Conservation (phyloP, 345 rosid species). For the Hypericum perforatum region DNA sequence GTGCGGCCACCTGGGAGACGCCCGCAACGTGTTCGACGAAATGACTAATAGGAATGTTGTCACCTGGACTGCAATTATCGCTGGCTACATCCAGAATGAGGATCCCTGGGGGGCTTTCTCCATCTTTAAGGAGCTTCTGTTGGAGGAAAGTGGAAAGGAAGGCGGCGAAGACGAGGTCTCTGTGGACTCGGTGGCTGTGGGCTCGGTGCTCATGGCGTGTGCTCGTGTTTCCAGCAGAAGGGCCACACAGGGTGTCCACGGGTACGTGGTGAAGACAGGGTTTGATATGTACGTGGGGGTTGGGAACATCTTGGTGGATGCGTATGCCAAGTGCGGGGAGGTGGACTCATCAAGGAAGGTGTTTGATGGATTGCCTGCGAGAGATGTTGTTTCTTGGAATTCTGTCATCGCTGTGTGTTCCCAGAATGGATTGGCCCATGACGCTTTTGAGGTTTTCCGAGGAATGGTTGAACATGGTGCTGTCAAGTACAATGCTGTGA, state of each 20-base stretch:
- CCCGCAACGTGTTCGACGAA: slow-evolving; percentile 64
- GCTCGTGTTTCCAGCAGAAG: slow-evolving; percentile 39
- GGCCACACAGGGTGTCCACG: slow-evolving; percentile 52
- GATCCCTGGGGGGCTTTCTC: slow-evolving; percentile 40
- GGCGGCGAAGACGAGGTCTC: slow-evolving; percentile 19
- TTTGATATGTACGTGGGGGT: slow-evolving; percentile 43
- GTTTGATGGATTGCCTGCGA: slow-evolving; percentile 54
- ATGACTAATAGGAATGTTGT: slow-evolving; percentile 61
- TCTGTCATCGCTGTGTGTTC: slow-evolving; percentile 65
- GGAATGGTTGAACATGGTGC: slow-evolving; percentile 30
- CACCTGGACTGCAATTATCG: slow-evolving; percentile 78
- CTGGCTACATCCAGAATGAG: slow-evolving; percentile 61
- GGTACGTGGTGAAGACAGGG: slow-evolving; percentile 51
- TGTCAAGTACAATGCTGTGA: slow-evolving; percentile 48
- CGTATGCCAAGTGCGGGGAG: slow-evolving; percentile 62
- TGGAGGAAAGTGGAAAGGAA: slow-evolving; percentile 31
- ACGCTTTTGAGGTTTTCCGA: slow-evolving; percentile 49
- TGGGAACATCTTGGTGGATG: slow-evolving; percentile 64
- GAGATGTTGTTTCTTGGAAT: slow-evolving; percentile 67
- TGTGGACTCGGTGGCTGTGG: slow-evolving; percentile 54
- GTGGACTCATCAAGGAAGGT: slow-evolving; percentile 43
- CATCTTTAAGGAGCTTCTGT: slow-evolving; percentile 57
- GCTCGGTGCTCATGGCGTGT: slow-evolving; percentile 72
- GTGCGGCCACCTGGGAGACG: slow-evolving; percentile 50
- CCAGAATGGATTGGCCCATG: slow-evolving; percentile 54